Percentiles rank a stretch among this genome's conserved stretches.
phyloP scores from a whole-genome alignment of 352 stramenopile species.

The Phytopythium montanum region DNA sequence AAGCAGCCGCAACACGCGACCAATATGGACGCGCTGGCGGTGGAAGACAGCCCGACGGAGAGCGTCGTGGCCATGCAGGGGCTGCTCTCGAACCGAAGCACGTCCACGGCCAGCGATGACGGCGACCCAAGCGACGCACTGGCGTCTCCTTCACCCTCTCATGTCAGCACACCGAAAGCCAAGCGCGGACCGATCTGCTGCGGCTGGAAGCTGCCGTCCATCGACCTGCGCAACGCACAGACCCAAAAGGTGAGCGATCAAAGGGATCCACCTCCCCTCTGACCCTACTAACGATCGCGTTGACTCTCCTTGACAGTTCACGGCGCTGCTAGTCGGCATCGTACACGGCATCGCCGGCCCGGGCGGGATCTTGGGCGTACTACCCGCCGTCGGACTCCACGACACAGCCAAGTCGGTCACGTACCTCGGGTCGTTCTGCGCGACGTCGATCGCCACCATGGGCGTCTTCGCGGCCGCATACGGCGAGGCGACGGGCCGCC shows the following conservation, averaged over 20 bases:
- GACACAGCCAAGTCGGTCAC: slow-evolving; percentile 71
- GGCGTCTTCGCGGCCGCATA: slow-evolving; percentile 85
- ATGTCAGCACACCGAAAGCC: slow-evolving; percentile 11
- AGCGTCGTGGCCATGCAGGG: slow-evolving; percentile 51
- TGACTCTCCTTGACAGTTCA: slow-evolving; percentile 32
- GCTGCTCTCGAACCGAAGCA: slow-evolving; percentile 29
- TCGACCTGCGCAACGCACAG: slow-evolving; percentile 68
- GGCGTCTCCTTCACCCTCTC: background rate
- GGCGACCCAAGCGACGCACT: slow-evolving; percentile 8
- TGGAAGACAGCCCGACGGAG: slow-evolving; percentile 47
- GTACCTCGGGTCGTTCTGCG: slow-evolving; percentile 90
- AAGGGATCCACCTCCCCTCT: background rate
- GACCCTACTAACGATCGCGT: no score
- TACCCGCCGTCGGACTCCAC: slow-evolving; percentile 88
- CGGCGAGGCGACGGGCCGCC: slow-evolving; percentile 63
- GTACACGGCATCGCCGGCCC: slow-evolving; percentile 87
- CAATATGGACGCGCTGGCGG: slow-evolving; percentile 29
- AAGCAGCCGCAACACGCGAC: slow-evolving; percentile 1
- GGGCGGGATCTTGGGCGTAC: slow-evolving; percentile 81
- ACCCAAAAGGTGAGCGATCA: slow-evolving; percentile 69
- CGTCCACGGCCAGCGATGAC: slow-evolving; percentile 18
- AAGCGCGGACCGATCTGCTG: slow-evolving; percentile 30
- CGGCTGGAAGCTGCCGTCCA: slow-evolving; percentile 37
- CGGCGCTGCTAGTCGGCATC: slow-evolving; percentile 84
- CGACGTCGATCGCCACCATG: slow-evolving; percentile 89